Evolutionary conservation across 352 stramenopile genomes (phyloP).

Genomic region (Phytophthora litchii): DNA sequence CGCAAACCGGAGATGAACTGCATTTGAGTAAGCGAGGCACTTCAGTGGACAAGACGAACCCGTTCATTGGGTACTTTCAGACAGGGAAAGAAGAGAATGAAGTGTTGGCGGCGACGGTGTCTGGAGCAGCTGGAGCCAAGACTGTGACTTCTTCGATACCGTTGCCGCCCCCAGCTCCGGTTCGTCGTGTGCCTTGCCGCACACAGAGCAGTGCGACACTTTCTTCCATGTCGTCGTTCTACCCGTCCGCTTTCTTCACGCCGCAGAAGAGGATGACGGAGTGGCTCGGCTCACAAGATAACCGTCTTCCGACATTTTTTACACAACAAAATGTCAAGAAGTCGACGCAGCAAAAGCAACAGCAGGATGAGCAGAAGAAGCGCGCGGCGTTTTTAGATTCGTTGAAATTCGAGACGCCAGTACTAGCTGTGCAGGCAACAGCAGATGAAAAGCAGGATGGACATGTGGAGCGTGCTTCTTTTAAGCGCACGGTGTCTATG

Average conservation of each 20-base stretch:
- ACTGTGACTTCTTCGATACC: slow-evolving; percentile 12
- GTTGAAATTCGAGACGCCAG: slow-evolving; percentile 29
- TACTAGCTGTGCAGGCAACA: slow-evolving; percentile 13
- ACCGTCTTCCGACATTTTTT: slow-evolving; percentile 46
- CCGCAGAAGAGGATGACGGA: slow-evolving; percentile 54
- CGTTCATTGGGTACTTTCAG: slow-evolving; percentile 89
- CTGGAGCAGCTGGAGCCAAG: slow-evolving; percentile 2
- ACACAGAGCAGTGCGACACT: slow-evolving; percentile 45
- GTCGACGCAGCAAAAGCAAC: slow-evolving; percentile 26
- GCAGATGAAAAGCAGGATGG: slow-evolving; percentile 20
- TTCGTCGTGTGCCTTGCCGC: slow-evolving; percentile 33
- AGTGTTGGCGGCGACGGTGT: slow-evolving; percentile 1
- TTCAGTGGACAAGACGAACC: slow-evolving; percentile 85
- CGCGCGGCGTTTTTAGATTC: slow-evolving; percentile 26
- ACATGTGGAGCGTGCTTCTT: slow-evolving; percentile 8
- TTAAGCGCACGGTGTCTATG: slow-evolving; percentile 35
- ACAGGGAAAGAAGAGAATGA: slow-evolving; percentile 41
- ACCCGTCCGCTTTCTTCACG: slow-evolving; percentile 41
- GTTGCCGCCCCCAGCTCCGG: slow-evolving; percentile 17
- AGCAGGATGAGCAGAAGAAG: slow-evolving; percentile 32
- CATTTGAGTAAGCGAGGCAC: slow-evolving; percentile 49
- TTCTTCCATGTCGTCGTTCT: slow-evolving; percentile 44
- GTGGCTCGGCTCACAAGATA: slow-evolving; percentile 51
- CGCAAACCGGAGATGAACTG: slow-evolving; percentile 26
- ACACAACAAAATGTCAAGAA: slow-evolving; percentile 33